Base-by-base conservation (phyloP, 768 basidiomycete species). In the Suillus variegatus region DNA sequence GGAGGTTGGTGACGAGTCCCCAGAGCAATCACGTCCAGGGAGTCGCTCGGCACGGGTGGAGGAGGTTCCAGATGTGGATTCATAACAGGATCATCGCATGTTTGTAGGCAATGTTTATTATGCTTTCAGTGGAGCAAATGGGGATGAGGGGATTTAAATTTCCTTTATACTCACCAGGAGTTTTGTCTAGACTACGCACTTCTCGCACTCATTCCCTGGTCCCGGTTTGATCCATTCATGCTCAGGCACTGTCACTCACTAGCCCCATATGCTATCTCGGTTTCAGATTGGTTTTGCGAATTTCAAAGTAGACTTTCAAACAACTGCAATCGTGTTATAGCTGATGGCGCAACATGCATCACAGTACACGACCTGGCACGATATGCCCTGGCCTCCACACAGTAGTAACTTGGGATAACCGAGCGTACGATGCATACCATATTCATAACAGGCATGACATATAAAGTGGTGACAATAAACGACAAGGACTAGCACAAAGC, bases 1-100 rank as follows among this genome's bases (percentile, higher is more conserved):
- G 76, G 74, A 79, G 66, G 75, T 75, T n/a, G 71, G 35, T 6
- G 77, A 71, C 20, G 81, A 78, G 6, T 71, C 79, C 0, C 68
- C 70, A 12, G 77, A 73, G 16, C 71, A 68, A n/a, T 78, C 81
- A 13, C 73, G 74, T 51, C 72, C 71, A 62, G 72, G 66, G 5
- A 78, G 77, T 69, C 77, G 79, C 63, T 72, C 78, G 32, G 81
- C 82, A 6, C 77, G 79, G 1, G 77, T 83, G 20, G 82, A 84
- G 68, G 82, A 83, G 65, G 78, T 82, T 14, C 79, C 79, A 7
- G 82, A 84, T 46, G 82, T 82, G 60, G 75, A 78, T 54, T 71
- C 77, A 28, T 77, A 28, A 68, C 41, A 46, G 54, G 46, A n/a
- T 36, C 18, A 8, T 58, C 41, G 40, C 40, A 41, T 38, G 57